These are phyloP conservation scores for Plasmodium coatneyi DNA, from an alignment of 169 alveolate species.

Conservation along the genomic window DNA sequence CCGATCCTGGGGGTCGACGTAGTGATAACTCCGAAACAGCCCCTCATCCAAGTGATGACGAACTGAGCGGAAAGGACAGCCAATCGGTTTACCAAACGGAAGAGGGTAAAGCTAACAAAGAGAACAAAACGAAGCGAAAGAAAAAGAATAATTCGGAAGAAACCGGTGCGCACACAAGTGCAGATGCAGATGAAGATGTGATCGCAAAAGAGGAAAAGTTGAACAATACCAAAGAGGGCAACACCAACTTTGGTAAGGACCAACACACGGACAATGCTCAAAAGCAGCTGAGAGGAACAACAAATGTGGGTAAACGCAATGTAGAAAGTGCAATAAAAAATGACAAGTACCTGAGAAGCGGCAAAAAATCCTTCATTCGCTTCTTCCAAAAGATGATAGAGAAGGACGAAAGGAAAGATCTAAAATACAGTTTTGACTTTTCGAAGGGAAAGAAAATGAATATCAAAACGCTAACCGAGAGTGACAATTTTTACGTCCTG, in stretches of 20 bases:
- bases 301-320: background rate
- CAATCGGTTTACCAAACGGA: background rate
- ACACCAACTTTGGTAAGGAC: background rate
- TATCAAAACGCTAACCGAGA: conserved; percentile 54
- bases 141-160: background rate
- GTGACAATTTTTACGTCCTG: conserved; percentile 65
- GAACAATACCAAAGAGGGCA: background rate
- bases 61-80: background rate
- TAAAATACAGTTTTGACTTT: conserved; percentile 58
- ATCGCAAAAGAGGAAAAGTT: background rate
- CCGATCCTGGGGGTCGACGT: background rate
- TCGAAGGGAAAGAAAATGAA: conserved; percentile 41
- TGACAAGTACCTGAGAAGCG: background rate
- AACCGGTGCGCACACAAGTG: background rate
- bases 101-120: background rate
- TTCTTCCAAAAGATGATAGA: conserved; percentile 46
- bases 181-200: background rate
- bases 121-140: background rate
- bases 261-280: background rate
- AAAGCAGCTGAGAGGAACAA: background rate
- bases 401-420: conserved; percentile 57
- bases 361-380: conserved; percentile 12
- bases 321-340: background rate
- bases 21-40: background rate
- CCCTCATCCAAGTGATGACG: background rate